phyloP scores from a whole-genome alignment of 257 asterid genomes.

The Ehretia macrophylla region DNA sequence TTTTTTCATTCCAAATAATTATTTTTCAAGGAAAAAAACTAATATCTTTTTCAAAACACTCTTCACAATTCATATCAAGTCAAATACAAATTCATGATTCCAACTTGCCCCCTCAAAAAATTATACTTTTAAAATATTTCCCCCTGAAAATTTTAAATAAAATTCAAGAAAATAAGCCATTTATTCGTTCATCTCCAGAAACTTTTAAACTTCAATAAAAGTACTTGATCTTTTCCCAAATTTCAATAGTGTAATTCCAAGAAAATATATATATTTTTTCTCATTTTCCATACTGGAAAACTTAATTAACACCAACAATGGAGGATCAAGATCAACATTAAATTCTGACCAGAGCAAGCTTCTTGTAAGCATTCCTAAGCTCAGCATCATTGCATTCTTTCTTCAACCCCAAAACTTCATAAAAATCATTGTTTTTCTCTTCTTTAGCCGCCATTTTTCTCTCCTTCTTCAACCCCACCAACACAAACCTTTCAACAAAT shows the following conservation, averaged over 20 bases:
- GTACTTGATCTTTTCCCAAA: too few species aligned
- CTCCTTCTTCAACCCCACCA: slow-evolving; percentile 18
- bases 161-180: neutral
- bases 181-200: too few species aligned
- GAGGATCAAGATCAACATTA: neutral
- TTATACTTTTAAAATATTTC: too few species aligned
- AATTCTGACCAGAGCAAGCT: slow-evolving; percentile 76
- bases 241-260: too few species aligned
- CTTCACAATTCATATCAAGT: neutral
- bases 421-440: slow-evolving; percentile 49
- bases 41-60: neutral
- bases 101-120: neutral
- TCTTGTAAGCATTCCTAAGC: slow-evolving; percentile 70
- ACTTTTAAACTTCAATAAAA: too few species aligned
- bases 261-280: too few species aligned
- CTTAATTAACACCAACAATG: neutral
- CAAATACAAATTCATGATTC: neutral
- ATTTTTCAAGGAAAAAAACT: neutral
- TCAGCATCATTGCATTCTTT: slow-evolving; percentile 64
- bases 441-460: slow-evolving; percentile 44
- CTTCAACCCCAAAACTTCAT: slow-evolving; percentile 63
- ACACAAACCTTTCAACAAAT: slow-evolving; percentile 6
- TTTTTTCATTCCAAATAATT: neutral
- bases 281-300: neutral
- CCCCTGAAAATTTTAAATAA: neutral